Conservation (phyloP, 2,329 filamentous ascomycete genomes). For the Phaeoacremonium minimum region DNA sequence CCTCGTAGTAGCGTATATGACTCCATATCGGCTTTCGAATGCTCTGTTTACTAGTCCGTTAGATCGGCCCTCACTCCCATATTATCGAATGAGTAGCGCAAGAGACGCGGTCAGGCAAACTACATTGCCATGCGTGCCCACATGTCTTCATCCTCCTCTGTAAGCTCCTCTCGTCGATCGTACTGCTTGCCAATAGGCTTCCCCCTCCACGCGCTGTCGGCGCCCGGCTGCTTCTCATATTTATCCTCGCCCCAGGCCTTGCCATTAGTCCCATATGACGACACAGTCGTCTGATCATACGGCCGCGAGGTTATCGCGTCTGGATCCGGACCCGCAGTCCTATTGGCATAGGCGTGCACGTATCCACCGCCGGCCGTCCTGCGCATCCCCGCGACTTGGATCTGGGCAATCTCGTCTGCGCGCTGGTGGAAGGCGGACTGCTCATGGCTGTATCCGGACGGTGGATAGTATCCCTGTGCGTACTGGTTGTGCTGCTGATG, state of each 20-base stretch:
- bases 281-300: slow-evolving; percentile 1
- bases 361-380: slow-evolving; percentile 3
- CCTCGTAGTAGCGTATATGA: too few species aligned
- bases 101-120: too few species aligned
- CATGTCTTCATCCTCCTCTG: slow-evolving; percentile 8
- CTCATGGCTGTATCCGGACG: slow-evolving; percentile 3
- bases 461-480: slow-evolving; percentile 4
- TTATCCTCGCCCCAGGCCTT: slow-evolving; percentile 3
- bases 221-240: neutral
- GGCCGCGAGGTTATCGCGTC: neutral
- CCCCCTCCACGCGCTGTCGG: slow-evolving; percentile 3
- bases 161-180: slow-evolving; percentile 5
- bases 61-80: too few species aligned
- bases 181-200: slow-evolving; percentile 8
- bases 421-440: slow-evolving; percentile 5
- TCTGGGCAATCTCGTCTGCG: slow-evolving; percentile 7
- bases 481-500: neutral
- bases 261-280: slow-evolving; percentile 2
- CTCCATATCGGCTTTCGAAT: too few species aligned
- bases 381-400: slow-evolving; percentile 7
- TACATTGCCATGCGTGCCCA: slow-evolving; percentile 10
- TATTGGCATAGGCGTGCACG: slow-evolving; percentile 1
- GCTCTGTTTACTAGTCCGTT: too few species aligned
- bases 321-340: neutral
- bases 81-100: too few species aligned